Percentiles rank a stretch among this genome's conserved stretches.
Conservation (phyloP, 352 stramenopile species). For the Globisporangium parvum region DNA sequence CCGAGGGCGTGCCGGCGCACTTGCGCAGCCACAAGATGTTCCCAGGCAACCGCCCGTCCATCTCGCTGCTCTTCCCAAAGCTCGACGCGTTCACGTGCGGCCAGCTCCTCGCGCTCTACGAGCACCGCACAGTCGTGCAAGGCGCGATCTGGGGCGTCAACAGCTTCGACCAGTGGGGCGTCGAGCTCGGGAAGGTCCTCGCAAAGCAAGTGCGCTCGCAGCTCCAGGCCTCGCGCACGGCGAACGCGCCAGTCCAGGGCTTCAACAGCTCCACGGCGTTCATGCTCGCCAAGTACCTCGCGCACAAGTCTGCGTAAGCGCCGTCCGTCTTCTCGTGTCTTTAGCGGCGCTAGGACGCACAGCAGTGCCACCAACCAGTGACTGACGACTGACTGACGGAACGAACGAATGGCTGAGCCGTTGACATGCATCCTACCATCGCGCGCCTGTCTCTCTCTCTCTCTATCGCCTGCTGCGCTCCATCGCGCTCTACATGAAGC, state of each 20-base stretch:
- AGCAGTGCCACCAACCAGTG: no score
- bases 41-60: conserved; percentile 95
- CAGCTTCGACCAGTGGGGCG: conserved; percentile 98
- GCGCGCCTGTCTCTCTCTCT: no score
- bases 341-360: background rate
- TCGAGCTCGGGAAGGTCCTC: conserved; percentile 98
- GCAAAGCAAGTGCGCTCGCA: conserved; percentile 93
- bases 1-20: conserved; percentile 90
- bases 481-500: conserved; percentile 34
- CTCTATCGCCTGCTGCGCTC: background rate
- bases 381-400: background rate
- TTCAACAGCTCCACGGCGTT: conserved; percentile 93
- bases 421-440: no score
- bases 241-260: conserved; percentile 76
- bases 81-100: conserved; percentile 94
- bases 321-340: background rate
- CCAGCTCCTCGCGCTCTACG: conserved; percentile 97
- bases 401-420: background rate
- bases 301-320: conserved; percentile 41
- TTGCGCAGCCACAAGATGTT: conserved; percentile 96
- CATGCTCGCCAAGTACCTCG: conserved; percentile 92
- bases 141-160: conserved; percentile 99
- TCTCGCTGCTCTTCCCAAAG: conserved; percentile 95
- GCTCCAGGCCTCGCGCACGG: conserved; percentile 73
- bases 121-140: conserved; percentile 96